Evolutionary conservation across 345 rosid species (phyloP).

Genomic region (Citropsis articulata): DNA sequence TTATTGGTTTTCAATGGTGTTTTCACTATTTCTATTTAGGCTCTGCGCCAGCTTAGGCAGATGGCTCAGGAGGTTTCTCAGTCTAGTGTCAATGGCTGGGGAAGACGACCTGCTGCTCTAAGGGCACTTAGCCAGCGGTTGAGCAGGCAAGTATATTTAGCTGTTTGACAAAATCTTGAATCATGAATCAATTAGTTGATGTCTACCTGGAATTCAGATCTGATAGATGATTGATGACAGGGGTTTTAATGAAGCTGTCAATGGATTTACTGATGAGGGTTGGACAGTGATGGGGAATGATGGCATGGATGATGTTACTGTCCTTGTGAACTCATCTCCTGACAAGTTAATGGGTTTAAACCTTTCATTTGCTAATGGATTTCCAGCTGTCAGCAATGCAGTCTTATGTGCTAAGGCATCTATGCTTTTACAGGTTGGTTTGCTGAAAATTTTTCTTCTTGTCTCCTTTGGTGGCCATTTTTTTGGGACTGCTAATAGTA

Average conservation of each 20-base stretch:
- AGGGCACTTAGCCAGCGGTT: constrained; percentile 92
- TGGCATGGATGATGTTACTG: constrained; percentile 94
- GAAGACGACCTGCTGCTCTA: constrained; percentile 92
- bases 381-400: constrained; percentile 73
- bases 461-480: not conserved
- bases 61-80: constrained; percentile 90
- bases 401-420: constrained; percentile 97
- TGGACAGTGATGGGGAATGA: constrained; percentile 92
- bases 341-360: constrained; percentile 93
- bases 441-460: constrained; percentile 6
- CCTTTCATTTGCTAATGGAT: constrained; percentile 79
- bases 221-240: constrained; percentile 35
- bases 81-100: constrained; percentile 82
- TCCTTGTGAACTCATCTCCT: constrained; percentile 89
- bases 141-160: constrained; percentile 63
- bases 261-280: constrained; percentile 95
- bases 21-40: constrained; percentile 38
- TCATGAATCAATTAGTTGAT: not conserved
- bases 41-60: constrained; percentile 90
- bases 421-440: constrained; percentile 91
- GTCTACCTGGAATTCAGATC: not conserved
- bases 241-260: constrained; percentile 96
- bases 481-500: not conserved
- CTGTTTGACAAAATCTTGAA: constrained; percentile 4
- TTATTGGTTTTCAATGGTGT: constrained; percentile 8